Evolutionary conservation across 805 yeast species (phyloP).

Genomic region (Torulaspora microellipsoides): DNA sequence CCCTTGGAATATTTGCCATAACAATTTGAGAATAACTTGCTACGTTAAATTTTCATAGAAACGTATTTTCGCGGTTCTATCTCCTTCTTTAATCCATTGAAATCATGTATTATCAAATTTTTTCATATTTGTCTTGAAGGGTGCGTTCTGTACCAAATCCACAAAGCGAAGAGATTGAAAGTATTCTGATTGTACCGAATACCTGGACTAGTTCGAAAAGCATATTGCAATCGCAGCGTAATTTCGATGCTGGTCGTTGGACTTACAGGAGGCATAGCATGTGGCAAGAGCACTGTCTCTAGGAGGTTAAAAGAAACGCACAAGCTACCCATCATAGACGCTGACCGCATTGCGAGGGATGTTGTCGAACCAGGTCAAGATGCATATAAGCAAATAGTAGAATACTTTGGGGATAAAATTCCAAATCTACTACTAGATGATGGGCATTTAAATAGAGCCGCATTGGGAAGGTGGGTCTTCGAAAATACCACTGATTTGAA

Average conservation of each 20-base stretch:
- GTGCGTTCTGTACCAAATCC: too few species aligned
- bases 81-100: too few species aligned
- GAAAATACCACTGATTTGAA: constrained; percentile 55
- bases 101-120: too few species aligned
- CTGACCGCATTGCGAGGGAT: constrained; percentile 82
- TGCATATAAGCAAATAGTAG: constrained; percentile 64
- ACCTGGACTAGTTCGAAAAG: too few species aligned
- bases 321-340: constrained; percentile 67
- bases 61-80: too few species aligned
- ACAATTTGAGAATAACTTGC: neutral
- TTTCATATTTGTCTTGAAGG: too few species aligned
- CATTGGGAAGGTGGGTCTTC: constrained; percentile 75
- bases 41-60: neutral
- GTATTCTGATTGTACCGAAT: too few species aligned
- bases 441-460: constrained; percentile 55
- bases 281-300: constrained; percentile 95
- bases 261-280: constrained; percentile 95
- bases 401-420: constrained; percentile 51
- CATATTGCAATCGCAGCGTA: too few species aligned
- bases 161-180: too few species aligned
- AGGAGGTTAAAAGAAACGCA: constrained; percentile 47
- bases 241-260: constrained; percentile 80
- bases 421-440: constrained; percentile 44
- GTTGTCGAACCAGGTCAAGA: constrained; percentile 76
- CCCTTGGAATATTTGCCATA: constrained; percentile 31